These are phyloP conservation scores for Olyra latifolia DNA, from an alignment of 176 grass and related monocot species.

Conservation along the genomic window DNA sequence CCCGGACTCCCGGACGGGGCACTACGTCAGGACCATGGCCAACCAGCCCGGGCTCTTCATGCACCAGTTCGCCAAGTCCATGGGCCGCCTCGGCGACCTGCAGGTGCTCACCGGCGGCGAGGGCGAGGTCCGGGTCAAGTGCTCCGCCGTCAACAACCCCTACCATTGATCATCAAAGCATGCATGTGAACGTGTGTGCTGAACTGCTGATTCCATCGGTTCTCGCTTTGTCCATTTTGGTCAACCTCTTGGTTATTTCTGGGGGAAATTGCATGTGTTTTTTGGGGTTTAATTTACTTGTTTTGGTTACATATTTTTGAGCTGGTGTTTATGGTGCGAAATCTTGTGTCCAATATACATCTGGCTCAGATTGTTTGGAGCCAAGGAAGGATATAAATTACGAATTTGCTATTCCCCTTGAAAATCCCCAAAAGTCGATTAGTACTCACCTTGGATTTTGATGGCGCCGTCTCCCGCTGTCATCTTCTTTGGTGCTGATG, in stretches of 20 bases:
- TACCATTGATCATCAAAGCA: not conserved
- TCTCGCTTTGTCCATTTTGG: not conserved
- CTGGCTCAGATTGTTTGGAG: not conserved
- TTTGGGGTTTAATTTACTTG: not conserved
- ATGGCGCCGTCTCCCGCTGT: too few relatives aligned
- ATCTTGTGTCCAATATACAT: not conserved
- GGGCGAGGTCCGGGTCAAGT: constrained; percentile 72
- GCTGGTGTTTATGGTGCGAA: not conserved
- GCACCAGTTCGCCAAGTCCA: constrained; percentile 64
- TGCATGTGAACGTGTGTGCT: too few relatives aligned
- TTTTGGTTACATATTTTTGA: not conserved
- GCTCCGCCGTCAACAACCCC: constrained; percentile 58
- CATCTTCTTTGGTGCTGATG: too few relatives aligned
- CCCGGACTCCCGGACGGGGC: constrained; percentile 55
- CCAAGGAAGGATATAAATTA: not conserved
- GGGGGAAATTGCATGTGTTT: constrained; percentile 15
- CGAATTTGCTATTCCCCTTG: too few relatives aligned
- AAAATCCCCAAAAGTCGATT: too few relatives aligned
- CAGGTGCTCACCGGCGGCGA: constrained; percentile 73
- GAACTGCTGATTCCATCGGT: not conserved
- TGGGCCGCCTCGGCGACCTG: constrained; percentile 57
- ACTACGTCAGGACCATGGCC: constrained; percentile 33
- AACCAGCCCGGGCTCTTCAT: constrained; percentile 23
- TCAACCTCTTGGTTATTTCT: constrained; percentile 11
- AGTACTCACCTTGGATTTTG: too few relatives aligned